Conservation (phyloP, 306 rosid species). For the Lithocarpus polystachyus region DNA sequence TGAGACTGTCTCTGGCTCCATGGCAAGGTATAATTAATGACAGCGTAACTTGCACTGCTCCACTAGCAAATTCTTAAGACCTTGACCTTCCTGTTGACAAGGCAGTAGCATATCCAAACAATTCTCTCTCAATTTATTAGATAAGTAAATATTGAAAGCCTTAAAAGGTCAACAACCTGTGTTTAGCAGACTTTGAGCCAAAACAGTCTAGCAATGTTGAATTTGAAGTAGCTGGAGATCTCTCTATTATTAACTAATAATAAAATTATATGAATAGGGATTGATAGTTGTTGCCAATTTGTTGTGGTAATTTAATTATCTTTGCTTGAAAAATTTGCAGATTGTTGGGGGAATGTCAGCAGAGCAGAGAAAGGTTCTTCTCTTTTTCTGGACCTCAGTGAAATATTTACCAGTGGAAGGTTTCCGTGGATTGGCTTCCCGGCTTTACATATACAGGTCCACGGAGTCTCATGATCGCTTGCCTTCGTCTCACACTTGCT, state of each 20-base stretch:
- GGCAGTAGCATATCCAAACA: neutral
- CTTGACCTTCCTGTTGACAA: neutral
- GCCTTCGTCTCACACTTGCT: slow-evolving; percentile 90
- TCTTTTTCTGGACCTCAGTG: slow-evolving; percentile 89
- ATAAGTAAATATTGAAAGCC: too few relatives aligned
- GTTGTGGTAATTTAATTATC: slow-evolving; percentile 1
- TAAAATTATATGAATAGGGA: neutral
- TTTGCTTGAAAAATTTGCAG: slow-evolving; percentile 38
- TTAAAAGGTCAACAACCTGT: too few relatives aligned
- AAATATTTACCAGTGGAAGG: slow-evolving; percentile 93
- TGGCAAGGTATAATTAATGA: neutral
- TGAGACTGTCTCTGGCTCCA: neutral
- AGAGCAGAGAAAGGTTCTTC: slow-evolving; percentile 71
- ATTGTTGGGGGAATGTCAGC: slow-evolving; percentile 67
- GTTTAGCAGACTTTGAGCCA: too few relatives aligned
- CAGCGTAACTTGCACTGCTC: neutral
- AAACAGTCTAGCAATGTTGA: neutral
- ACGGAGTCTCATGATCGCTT: slow-evolving; percentile 45
- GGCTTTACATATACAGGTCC: slow-evolving; percentile 58
- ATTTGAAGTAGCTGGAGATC: neutral
- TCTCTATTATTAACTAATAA: neutral
- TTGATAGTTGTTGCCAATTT: neutral
- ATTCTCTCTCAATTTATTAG: neutral
- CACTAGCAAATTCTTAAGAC: neutral
- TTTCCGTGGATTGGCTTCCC: slow-evolving; percentile 67